Conservation (phyloP, 176 grass and related monocot genomes). For the Cenchrus purpureus region DNA sequence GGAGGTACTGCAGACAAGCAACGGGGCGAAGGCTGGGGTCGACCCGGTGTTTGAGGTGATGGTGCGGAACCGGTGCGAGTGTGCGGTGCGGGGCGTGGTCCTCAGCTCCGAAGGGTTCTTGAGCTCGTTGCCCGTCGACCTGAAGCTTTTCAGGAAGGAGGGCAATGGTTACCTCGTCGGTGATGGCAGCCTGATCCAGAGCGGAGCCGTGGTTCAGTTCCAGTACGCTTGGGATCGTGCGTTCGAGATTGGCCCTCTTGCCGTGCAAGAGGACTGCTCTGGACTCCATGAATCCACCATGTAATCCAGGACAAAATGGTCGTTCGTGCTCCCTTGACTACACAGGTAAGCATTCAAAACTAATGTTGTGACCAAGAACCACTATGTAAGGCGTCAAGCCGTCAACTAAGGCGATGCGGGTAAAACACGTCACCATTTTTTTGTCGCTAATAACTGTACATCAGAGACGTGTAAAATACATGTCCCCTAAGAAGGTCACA, state of each 20-base stretch:
- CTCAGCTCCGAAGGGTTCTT: conserved; percentile 55
- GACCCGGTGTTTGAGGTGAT: conserved; percentile 62
- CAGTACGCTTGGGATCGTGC: conserved; percentile 56
- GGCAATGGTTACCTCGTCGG: conserved; percentile 46
- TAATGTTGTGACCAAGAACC: neutral
- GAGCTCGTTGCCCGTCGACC: conserved; percentile 56
- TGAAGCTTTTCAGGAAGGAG: conserved; percentile 47
- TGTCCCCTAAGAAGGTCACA: no score
- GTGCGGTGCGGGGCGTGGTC: conserved; percentile 36
- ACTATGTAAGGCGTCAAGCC: no score
- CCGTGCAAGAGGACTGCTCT: conserved; percentile 42
- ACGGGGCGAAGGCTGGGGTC: conserved; percentile 34
- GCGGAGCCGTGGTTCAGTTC: conserved; percentile 39
- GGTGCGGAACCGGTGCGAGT: conserved; percentile 55
- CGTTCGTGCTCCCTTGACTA: neutral
- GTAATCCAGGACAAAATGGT: neutral
- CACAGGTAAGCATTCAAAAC: neutral
- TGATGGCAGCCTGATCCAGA: conserved; percentile 42
- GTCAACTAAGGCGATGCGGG: no score
- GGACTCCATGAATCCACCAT: neutral
- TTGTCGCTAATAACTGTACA: no score
- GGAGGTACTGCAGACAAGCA: conserved; percentile 49
- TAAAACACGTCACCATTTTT: no score
- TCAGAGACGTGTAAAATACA: no score
- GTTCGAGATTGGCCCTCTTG: conserved; percentile 50